These are phyloP conservation scores for Furcasterigmium furcatum DNA, from an alignment of 2,329 filamentous ascomycete species.

Conservation along the genomic window DNA sequence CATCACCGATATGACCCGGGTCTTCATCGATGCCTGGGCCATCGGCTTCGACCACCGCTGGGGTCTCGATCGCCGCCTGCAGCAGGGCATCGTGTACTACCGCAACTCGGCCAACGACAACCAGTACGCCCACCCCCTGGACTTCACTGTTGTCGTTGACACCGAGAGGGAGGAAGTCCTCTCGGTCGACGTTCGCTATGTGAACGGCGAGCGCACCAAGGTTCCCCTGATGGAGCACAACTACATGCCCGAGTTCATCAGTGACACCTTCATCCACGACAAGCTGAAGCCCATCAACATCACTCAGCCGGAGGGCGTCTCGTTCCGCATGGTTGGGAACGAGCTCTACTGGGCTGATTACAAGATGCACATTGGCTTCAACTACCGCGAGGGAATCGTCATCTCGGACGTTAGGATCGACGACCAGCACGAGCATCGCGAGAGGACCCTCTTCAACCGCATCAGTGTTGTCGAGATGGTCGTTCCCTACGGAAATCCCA, in stretches of 20 bases:
- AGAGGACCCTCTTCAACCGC: constrained; percentile 54
- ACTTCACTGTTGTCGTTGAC: constrained; percentile 41
- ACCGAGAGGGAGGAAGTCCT: constrained; percentile 40
- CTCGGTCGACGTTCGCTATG: constrained; percentile 38
- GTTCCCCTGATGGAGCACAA: constrained; percentile 12
- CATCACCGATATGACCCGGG: constrained; percentile 48
- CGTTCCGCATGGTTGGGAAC: constrained; percentile 53
- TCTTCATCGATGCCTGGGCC: constrained; percentile 82
- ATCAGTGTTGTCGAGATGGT: constrained; percentile 59
- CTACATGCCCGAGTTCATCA: constrained; percentile 40
- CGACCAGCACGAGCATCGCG: constrained; percentile 38
- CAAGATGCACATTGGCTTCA: constrained; percentile 47
- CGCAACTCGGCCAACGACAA: constrained; percentile 65
- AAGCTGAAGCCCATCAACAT: constrained; percentile 68
- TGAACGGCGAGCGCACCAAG: constrained; percentile 14
- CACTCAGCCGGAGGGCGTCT: constrained; percentile 64
- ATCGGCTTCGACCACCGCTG: constrained; percentile 80
- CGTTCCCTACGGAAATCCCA: constrained; percentile 60
- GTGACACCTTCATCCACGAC: constrained; percentile 40
- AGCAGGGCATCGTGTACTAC: constrained; percentile 82
- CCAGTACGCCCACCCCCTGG: constrained; percentile 29
- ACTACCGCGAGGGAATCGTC: constrained; percentile 51
- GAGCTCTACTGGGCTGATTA: constrained; percentile 52
- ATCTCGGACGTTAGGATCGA: constrained; percentile 40
- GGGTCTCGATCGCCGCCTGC: constrained; percentile 66